Conservation (phyloP, 2,329 filamentous ascomycete genomes). For the Claviceps africana region DNA sequence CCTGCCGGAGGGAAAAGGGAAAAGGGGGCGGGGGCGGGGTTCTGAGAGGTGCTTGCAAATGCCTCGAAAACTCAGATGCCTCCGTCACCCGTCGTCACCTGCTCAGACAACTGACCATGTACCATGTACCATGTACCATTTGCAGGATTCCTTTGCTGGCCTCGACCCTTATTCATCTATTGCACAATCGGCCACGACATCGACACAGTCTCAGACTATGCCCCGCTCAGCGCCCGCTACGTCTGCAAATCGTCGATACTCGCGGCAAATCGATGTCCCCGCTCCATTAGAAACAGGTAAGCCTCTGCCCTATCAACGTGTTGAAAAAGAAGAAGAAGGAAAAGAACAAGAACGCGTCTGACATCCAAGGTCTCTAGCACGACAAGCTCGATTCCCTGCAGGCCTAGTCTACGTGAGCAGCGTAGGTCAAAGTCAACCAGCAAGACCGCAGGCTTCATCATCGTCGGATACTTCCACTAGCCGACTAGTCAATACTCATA, state of each 20-base stretch:
- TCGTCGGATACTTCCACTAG: constrained; percentile 52
- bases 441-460: constrained; percentile 3
- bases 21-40: too few relatives aligned
- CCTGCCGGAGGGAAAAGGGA: too few relatives aligned
- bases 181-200: constrained; percentile 17
- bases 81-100: neutral
- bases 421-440: constrained; percentile 29
- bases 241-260: constrained; percentile 46
- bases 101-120: constrained; percentile 2
- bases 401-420: constrained; percentile 32
- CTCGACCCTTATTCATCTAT: constrained; percentile 49
- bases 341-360: too few relatives aligned
- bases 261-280: constrained; percentile 41
- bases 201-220: constrained; percentile 44
- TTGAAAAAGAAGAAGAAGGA: neutral
- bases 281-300: constrained; percentile 33
- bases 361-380: constrained; percentile 29
- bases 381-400: constrained; percentile 43
- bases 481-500: constrained; percentile 52
- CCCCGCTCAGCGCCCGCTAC: constrained; percentile 30
- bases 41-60: too few relatives aligned
- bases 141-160: constrained; percentile 67
- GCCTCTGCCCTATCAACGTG: constrained; percentile 37
- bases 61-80: neutral
- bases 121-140: too few relatives aligned